phyloP scores from a whole-genome alignment of 2,329 filamentous ascomycete genomes.

The Diplodia mutila region DNA sequence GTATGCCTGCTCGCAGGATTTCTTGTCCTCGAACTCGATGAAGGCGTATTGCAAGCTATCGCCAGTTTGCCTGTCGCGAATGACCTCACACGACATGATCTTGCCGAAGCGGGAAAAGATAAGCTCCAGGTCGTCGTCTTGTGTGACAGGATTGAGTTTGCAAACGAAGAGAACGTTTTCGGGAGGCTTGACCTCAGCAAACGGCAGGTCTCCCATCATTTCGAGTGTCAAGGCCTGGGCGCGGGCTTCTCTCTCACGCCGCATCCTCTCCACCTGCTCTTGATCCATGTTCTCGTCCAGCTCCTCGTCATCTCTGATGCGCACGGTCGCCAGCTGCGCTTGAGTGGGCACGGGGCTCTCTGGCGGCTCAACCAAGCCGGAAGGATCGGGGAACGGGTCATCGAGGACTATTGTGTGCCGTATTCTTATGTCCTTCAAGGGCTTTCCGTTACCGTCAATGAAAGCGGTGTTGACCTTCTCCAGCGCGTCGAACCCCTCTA shows the following conservation, averaged over 20 bases:
- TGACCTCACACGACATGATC: constrained; percentile 94
- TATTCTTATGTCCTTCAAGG: constrained; percentile 91
- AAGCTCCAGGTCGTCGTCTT: constrained; percentile 89
- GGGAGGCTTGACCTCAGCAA: constrained; percentile 94
- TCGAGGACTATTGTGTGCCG: constrained; percentile 91
- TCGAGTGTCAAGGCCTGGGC: constrained; percentile 94
- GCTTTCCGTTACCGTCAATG: constrained; percentile 81
- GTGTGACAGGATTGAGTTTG: constrained; percentile 96
- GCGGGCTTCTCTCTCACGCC: constrained; percentile 86
- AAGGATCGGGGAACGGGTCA: constrained; percentile 85
- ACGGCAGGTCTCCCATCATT: constrained; percentile 96
- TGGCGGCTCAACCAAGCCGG: constrained; percentile 74
- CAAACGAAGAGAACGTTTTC: constrained; percentile 98
- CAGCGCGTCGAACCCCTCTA: constrained; percentile 91
- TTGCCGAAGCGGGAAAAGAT: constrained; percentile 97
- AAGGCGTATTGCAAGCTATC: constrained; percentile 98
- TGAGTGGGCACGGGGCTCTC: constrained; percentile 80
- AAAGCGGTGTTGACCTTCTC: constrained; percentile 93
- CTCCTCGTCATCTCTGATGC: constrained; percentile 87
- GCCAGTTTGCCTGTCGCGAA: constrained; percentile 88
- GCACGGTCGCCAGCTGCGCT: constrained; percentile 85
- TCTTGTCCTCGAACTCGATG: constrained; percentile 92
- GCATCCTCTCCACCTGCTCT: constrained; percentile 75
- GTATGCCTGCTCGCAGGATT: constrained; percentile 91
- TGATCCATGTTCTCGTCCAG: constrained; percentile 79